These are phyloP conservation scores for Phaeophleospora eucalypticola DNA, from an alignment of 2,329 filamentous ascomycete genomes.

Conservation along the genomic window DNA sequence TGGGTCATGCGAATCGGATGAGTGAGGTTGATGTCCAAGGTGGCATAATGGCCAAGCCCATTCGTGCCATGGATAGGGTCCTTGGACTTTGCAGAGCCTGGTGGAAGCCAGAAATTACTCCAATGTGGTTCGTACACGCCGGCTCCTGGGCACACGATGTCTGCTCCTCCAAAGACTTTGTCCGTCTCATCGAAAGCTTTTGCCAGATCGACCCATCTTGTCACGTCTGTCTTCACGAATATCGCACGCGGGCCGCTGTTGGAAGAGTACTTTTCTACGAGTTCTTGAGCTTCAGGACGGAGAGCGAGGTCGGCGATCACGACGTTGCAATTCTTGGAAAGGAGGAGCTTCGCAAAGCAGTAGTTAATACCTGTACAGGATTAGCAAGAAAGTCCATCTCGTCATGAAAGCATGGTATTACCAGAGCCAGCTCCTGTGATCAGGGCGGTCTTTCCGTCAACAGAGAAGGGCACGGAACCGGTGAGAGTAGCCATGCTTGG, in stretches of 20 bases:
- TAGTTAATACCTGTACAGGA: conserved; percentile 43
- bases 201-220: conserved; percentile 47
- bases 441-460: conserved; percentile 45
- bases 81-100: conserved; percentile 34
- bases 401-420: conserved; percentile 10
- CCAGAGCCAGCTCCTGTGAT: conserved; percentile 47
- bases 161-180: conserved; percentile 44
- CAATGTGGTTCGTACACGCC: conserved; percentile 48
- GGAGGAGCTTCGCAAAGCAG: conserved; percentile 44
- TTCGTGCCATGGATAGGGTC: conserved; percentile 31
- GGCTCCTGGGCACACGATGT: conserved; percentile 48
- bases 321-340: conserved; percentile 45
- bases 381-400: neutral
- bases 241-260: conserved; percentile 35
- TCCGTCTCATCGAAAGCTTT: conserved; percentile 48
- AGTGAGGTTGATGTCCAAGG: conserved; percentile 46
- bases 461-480: conserved; percentile 32
- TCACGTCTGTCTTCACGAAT: conserved; percentile 47
- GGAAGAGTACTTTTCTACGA: conserved; percentile 36
- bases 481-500: conserved; percentile 21
- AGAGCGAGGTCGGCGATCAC: conserved; percentile 47
- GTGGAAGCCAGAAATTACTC: conserved; percentile 48
- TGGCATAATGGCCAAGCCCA: conserved; percentile 33
- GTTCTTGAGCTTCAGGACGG: conserved; percentile 44
- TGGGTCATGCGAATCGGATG: conserved; percentile 48